Evolutionary conservation across 2,329 filamentous ascomycete genomes (phyloP), one percentile per base, ranked within the genome.

Genomic region (Aspergillus melleus): DNA sequence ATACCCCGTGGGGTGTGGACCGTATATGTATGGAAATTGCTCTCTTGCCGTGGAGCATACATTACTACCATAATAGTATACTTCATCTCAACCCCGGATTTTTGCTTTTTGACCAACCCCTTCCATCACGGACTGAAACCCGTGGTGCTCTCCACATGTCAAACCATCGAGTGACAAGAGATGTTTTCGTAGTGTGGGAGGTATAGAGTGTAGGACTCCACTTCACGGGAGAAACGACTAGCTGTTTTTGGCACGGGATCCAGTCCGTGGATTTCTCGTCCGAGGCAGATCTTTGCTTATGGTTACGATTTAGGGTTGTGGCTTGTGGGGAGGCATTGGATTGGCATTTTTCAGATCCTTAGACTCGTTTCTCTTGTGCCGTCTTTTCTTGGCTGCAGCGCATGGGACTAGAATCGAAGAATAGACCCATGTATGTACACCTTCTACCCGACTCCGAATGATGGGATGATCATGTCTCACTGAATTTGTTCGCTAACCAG

Each of bases 41-140:
- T 32, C 3, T 32, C 16, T 12, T 36, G 10, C 32, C 12, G 10
- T 36, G 11, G 32, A 36, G 11, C 32, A 36, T 11, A 36, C 32
- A 36, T 5, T 46, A 19, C 16, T 46, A 46, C 20, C n/a, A 42
- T 19, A 42, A 1, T 42, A 24, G 22, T 24, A 47, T 24, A 24
- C 20, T 29, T 24, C n/a, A 32, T 56, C 29, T 44, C 22, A 51
- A 56, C 54, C 54, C 54, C 54, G 16, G 54, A 56, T 56, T 56
- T 54, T 56, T 29, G 30, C 22, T 56, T 49, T 36, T 32, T 51
- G 30, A 22, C 39, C 30, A 47, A 8, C 54, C 42, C 2, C 32
- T 56, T 51, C 47, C 47, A 39, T 42, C 46, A 56, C 54, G 54
- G 54, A 36, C 11, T 51, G 36, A 30, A 47, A 26, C 47, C 54